These are phyloP conservation scores for Ustanciosporium gigantosporum DNA, from an alignment of 1,284 basidiomycete species.

Conservation along the genomic window DNA sequence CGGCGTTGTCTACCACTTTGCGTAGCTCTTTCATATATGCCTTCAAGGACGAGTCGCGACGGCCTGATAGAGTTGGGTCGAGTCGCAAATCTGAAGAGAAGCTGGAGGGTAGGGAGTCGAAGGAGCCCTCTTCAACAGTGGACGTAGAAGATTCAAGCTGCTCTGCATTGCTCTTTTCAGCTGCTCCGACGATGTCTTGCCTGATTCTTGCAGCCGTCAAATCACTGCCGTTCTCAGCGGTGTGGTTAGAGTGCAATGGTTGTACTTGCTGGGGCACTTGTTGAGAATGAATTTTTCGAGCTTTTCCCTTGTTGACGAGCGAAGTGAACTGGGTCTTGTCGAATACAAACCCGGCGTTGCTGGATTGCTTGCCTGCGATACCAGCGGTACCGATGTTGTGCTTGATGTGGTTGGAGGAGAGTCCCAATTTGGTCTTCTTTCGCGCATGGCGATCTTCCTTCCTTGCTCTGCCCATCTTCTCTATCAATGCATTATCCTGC, in stretches of 20 bases:
- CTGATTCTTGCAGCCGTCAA: slow-evolving; percentile 7
- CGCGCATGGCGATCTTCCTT: slow-evolving; percentile 35
- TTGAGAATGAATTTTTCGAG: slow-evolving; percentile 2
- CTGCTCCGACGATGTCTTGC: slow-evolving; percentile 16
- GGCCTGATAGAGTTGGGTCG: slow-evolving; percentile 30
- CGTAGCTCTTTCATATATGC: slow-evolving; percentile 67
- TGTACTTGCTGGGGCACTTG: slow-evolving; percentile 18
- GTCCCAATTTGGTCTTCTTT: slow-evolving; percentile 27
- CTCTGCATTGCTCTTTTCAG: slow-evolving; percentile 3
- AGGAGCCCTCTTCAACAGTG: too few species aligned
- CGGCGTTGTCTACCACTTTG: slow-evolving; percentile 89
- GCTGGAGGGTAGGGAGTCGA: neutral
- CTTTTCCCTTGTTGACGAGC: slow-evolving; percentile 35
- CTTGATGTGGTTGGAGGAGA: slow-evolving; percentile 12
- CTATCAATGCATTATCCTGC: too few species aligned
- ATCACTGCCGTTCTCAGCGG: slow-evolving; percentile 5
- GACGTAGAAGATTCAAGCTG: neutral
- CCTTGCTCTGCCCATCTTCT: slow-evolving; percentile 20
- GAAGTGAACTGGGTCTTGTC: slow-evolving; percentile 27
- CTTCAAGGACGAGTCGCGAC: slow-evolving; percentile 58
- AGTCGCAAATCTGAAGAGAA: slow-evolving; percentile 1
- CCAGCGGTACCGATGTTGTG: slow-evolving; percentile 2
- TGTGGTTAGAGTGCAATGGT: neutral
- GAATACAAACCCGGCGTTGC: slow-evolving; percentile 30
- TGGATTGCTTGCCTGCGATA: slow-evolving; percentile 18